These are phyloP conservation scores for Cladorrhinum sp. DNA, from an alignment of 2,329 filamentous ascomycete genomes.

Conservation along the genomic window DNA sequence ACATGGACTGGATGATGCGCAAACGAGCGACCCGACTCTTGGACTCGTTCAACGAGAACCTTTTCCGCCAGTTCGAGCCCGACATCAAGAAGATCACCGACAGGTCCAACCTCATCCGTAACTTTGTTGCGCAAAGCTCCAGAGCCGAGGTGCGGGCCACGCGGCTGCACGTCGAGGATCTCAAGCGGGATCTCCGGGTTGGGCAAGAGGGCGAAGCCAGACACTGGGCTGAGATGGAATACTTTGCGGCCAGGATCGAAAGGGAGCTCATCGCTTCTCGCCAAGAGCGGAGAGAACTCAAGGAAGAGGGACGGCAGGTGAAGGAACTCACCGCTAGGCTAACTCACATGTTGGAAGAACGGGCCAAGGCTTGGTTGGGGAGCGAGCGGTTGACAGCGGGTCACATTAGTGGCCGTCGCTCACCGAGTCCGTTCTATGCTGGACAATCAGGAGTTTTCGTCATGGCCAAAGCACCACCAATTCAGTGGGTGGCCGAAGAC, in stretches of 20 bases:
- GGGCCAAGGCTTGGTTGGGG: not conserved
- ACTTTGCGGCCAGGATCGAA: not conserved
- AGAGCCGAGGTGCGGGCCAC: conserved; percentile 18
- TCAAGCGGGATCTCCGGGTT: not conserved
- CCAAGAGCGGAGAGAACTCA: not conserved
- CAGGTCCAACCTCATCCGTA: conserved; percentile 9
- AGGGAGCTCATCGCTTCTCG: not conserved
- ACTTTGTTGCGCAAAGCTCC: conserved; percentile 11
- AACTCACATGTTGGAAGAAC: not conserved
- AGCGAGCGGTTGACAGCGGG: not conserved
- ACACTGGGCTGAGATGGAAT: conserved; percentile 1
- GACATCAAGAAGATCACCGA: conserved; percentile 20
- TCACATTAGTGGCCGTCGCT: not conserved
- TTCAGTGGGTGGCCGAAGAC: not conserved
- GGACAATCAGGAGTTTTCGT: not conserved
- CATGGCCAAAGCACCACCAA: not conserved
- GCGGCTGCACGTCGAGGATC: not conserved
- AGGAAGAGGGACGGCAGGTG: not conserved
- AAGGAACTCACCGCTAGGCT: not conserved
- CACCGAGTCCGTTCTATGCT: not conserved
- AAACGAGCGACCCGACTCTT: conserved; percentile 18
- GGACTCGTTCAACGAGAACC: conserved; percentile 24
- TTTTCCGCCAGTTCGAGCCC: conserved; percentile 9
- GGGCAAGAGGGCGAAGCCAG: not conserved
- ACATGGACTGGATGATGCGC: conserved; percentile 27